Evolutionary conservation across 768 basidiomycete genomes (phyloP).

Genomic region (Kondoa malvinella): DNA sequence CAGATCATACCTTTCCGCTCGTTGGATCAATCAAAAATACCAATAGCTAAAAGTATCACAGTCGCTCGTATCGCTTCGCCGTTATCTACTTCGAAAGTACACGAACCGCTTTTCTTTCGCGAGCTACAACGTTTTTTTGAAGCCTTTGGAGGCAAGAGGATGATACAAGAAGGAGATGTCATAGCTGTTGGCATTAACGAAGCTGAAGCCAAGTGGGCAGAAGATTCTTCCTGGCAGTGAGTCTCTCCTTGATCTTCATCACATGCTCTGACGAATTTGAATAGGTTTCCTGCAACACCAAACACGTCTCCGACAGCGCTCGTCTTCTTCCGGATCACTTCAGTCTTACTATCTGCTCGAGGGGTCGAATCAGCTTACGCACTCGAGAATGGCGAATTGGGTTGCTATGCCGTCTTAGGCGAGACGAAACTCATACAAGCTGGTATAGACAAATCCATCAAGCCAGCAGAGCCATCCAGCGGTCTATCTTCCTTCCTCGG

Average conservation of each 20-base stretch:
- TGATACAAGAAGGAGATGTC: conserved; percentile 59
- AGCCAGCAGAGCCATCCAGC: not conserved
- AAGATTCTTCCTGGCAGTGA: conserved; percentile 23
- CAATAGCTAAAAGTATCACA: conserved; percentile 51
- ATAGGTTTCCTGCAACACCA: not conserved
- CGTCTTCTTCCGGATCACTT: not conserved
- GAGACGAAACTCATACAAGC: not conserved
- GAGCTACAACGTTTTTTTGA: conserved; percentile 52
- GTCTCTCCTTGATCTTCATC: not conserved
- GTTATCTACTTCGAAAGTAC: conserved; percentile 45
- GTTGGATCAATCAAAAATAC: conserved; percentile 27
- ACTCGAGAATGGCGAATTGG: conserved; percentile 7
- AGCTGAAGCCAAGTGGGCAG: conserved; percentile 19
- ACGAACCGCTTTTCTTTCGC: conserved; percentile 46
- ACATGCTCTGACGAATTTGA: not conserved
- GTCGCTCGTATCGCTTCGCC: conserved; percentile 69
- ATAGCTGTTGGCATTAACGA: conserved; percentile 48
- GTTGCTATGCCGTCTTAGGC: not conserved
- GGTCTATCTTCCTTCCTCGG: conserved; percentile 3
- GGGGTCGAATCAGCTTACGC: not conserved
- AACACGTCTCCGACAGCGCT: not conserved
- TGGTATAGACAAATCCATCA: not conserved
- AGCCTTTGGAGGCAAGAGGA: conserved; percentile 33
- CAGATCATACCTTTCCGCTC: conserved; percentile 1
- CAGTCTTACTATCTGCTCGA: conserved; percentile 7